Conservation (phyloP, 2,329 filamentous ascomycete species). For the Pezizomycotina sp. region DNA sequence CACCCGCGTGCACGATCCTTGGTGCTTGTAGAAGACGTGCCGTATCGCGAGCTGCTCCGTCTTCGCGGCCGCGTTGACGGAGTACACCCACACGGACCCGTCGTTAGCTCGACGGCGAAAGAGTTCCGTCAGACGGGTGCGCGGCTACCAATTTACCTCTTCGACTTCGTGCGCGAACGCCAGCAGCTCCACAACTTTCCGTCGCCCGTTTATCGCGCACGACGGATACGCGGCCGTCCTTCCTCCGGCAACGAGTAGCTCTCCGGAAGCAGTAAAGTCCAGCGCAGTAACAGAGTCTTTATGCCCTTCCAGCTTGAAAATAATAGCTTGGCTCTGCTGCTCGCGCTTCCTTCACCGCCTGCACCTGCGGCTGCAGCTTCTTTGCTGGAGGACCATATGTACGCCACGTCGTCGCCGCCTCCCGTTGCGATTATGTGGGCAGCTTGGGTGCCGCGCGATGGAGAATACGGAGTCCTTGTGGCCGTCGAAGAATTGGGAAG, state of each 20-base stretch:
- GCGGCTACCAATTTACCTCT: slow-evolving; percentile 81
- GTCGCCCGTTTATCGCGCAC: slow-evolving; percentile 6
- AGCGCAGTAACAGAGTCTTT: slow-evolving; percentile 79
- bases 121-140: slow-evolving; percentile 45
- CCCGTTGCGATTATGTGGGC: slow-evolving; percentile 65
- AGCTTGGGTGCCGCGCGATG: slow-evolving; percentile 77
- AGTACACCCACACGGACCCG: slow-evolving; percentile 90
- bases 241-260: slow-evolving; percentile 74
- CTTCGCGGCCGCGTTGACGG: slow-evolving; percentile 51
- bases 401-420: slow-evolving; percentile 70
- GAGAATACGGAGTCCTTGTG: slow-evolving; percentile 88
- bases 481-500: slow-evolving; percentile 73
- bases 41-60: slow-evolving; percentile 57
- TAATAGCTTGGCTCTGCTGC: slow-evolving; percentile 30
- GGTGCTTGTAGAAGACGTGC: slow-evolving; percentile 86
- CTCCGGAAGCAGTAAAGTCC: slow-evolving; percentile 67
- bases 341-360: slow-evolving; percentile 43
- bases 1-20: slow-evolving; percentile 71
- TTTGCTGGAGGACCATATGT: slow-evolving; percentile 50
- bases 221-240: slow-evolving; percentile 56
- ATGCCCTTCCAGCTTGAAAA: slow-evolving; percentile 75
- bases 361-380: slow-evolving; percentile 49
- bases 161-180: slow-evolving; percentile 76
- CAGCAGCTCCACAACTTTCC: slow-evolving; percentile 45
- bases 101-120: slow-evolving; percentile 71